Evolutionary conservation across 2,329 filamentous ascomycete genomes (phyloP).

Genomic region (Aureobasidium vineae): DNA sequence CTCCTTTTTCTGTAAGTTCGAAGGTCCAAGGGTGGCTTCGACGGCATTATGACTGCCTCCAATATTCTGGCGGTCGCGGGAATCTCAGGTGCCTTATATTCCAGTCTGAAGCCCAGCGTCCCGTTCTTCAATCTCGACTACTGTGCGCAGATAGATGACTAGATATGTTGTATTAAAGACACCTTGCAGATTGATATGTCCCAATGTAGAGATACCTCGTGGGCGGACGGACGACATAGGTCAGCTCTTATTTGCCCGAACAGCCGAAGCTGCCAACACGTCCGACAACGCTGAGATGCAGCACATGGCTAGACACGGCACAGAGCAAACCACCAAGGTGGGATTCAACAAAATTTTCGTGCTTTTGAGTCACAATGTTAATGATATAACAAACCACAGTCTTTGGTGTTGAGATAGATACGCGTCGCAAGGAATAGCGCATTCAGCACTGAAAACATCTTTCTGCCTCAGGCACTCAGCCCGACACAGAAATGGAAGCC

Average conservation of each 20-base stretch:
- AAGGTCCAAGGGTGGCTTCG: not conserved
- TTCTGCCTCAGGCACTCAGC: not conserved
- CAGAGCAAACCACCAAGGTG: not conserved
- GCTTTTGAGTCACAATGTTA: not conserved
- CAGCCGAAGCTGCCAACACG: not conserved
- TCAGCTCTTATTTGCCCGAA: not conserved
- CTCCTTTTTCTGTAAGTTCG: not conserved
- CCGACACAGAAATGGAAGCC: not conserved
- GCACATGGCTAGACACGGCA: not conserved
- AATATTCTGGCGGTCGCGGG: not conserved
- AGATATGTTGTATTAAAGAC: no score
- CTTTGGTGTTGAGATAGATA: not conserved
- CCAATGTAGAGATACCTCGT: no score
- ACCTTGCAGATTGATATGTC: no score
- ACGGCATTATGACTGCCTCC: not conserved
- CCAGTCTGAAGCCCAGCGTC: no score
- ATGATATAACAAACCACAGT: not conserved
- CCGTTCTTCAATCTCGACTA: no score
- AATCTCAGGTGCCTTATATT: no score
- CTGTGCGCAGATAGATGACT: no score
- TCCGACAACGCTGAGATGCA: not conserved
- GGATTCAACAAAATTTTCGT: not conserved
- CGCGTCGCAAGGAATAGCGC: no score
- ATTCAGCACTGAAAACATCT: no score
- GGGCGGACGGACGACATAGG: no score